phyloP scores from a whole-genome alignment of 2,329 filamentous ascomycete genomes.

The Fusarium oligoseptatum region DNA sequence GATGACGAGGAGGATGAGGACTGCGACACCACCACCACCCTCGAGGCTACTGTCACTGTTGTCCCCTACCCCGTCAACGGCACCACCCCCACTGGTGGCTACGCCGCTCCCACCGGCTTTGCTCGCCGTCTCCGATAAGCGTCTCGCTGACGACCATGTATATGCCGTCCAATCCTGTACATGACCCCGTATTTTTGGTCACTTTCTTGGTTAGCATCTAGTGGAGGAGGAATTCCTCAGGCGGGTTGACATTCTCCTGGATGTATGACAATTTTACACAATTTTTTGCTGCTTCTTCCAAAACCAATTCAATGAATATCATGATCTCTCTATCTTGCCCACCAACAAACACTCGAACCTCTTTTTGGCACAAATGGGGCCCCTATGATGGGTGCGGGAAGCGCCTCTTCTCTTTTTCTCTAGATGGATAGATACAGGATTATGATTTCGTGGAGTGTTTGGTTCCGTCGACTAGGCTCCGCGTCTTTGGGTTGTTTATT shows the following conservation, averaged over 20 bases:
- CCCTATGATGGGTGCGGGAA: slow-evolving; percentile 3
- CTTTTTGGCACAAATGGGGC: slow-evolving; percentile 2
- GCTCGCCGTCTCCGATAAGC: slow-evolving; percentile 51
- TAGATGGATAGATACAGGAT: slow-evolving; percentile 41
- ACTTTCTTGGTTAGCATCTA: slow-evolving; percentile 41
- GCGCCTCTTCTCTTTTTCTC: not conserved
- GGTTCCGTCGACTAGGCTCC: slow-evolving; percentile 16
- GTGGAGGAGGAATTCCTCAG: slow-evolving; percentile 34
- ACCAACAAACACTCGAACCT: slow-evolving; percentile 12
- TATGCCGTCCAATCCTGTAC: slow-evolving; percentile 41
- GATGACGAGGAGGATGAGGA: slow-evolving; percentile 34
- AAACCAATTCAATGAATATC: slow-evolving; percentile 48
- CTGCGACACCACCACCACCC: slow-evolving; percentile 46
- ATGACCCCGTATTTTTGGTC: slow-evolving; percentile 40
- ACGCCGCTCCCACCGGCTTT: slow-evolving; percentile 53
- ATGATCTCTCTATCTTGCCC: slow-evolving; percentile 44
- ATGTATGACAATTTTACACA: slow-evolving; percentile 46
- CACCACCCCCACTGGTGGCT: slow-evolving; percentile 54
- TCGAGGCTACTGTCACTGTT: slow-evolving; percentile 52
- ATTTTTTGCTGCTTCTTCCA: slow-evolving; percentile 32
- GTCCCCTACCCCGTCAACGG: slow-evolving; percentile 57
- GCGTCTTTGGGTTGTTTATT: slow-evolving; percentile 31
- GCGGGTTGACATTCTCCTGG: slow-evolving; percentile 34
- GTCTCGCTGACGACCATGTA: slow-evolving; percentile 27
- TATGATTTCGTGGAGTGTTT: slow-evolving; percentile 17